Percentiles rank a stretch among this genome's conserved stretches.
These are phyloP conservation scores for Malassezia yamatoensis DNA, from an alignment of 1,284 basidiomycete species.

Conservation along the genomic window DNA sequence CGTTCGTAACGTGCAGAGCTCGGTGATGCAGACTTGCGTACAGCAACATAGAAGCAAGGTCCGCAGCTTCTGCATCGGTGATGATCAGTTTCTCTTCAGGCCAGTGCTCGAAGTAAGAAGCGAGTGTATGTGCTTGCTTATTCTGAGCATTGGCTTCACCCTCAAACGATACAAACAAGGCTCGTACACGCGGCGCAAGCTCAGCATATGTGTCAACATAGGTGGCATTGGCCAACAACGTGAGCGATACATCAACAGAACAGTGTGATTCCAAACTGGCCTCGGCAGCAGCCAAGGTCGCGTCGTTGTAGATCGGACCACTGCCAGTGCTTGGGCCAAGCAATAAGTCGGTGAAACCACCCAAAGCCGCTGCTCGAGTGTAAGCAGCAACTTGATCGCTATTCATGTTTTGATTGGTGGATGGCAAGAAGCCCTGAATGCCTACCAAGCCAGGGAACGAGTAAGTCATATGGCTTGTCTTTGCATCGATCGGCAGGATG, in stretches of 20 bases:
- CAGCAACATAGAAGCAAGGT: slow-evolving; percentile 84
- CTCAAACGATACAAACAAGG: slow-evolving; percentile 34
- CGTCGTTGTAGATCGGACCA: slow-evolving; percentile 23
- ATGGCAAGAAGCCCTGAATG: slow-evolving; percentile 77
- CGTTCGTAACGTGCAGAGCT: slow-evolving; percentile 85
- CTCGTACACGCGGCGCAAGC: slow-evolving; percentile 34
- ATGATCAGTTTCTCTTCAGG: slow-evolving; percentile 81
- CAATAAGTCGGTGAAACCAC: slow-evolving; percentile 42
- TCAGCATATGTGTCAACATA: slow-evolving; percentile 26
- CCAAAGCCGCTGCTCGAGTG: slow-evolving; percentile 15
- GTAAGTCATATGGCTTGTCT: slow-evolving; percentile 77
- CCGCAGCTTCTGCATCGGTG: slow-evolving; percentile 81
- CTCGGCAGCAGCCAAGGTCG: slow-evolving; percentile 30
- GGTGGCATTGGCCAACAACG: slow-evolving; percentile 31
- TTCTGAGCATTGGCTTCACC: slow-evolving; percentile 27
- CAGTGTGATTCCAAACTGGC: slow-evolving; percentile 35
- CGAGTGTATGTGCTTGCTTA: slow-evolving; percentile 53
- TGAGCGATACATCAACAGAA: slow-evolving; percentile 40
- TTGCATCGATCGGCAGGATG: slow-evolving; percentile 82
- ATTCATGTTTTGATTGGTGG: slow-evolving; percentile 51
- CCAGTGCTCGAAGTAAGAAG: slow-evolving; percentile 83
- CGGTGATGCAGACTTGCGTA: slow-evolving; percentile 83
- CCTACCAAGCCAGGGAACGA: slow-evolving; percentile 87
- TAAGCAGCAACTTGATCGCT: slow-evolving; percentile 26
- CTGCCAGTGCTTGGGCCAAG: slow-evolving; percentile 27